Base-by-base conservation (phyloP, 345 rosid species). In the Orychophragmus violaceus region DNA sequence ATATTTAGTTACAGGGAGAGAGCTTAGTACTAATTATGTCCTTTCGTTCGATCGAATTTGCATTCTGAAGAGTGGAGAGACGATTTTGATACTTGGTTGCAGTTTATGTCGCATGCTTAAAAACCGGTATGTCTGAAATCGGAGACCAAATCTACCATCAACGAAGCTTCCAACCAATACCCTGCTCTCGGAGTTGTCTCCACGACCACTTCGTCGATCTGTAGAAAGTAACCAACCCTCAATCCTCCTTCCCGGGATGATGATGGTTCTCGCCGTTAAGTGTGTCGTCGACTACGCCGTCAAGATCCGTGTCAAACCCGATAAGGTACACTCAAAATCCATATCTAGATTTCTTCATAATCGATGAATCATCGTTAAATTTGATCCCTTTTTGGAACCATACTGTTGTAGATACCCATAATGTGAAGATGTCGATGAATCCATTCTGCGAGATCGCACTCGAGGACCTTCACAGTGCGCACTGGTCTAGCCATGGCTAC, bases 401-500 rank as follows among this genome's bases (percentile, higher is more conserved):
- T 95, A 93, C 77, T 6, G 98, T 94, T 11, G 91, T 93, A 58
- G 94, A 93, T 81, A 93, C 97, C 54, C 80, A 82, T 49, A 93
- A 88, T 70, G 94, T 93, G 69, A 93, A 90, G 83, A 90, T 93
- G 98, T 93, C 98, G 45, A 93, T 93, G 94, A 93, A 93, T 66
- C 98, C 97, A 3, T 93, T 93, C 72, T 93, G 98, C 69, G 94
- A 90, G 83, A 90, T 93, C 51, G 98, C 97, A 0, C 59, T 90
- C 41, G 98, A 90, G 44, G 98, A 8, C 82, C 94, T 16, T 25
- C 80, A 0, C 88, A 82, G 68, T 86, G 90, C 35, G 82, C 46
- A 93, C 98, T 30, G 83, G 96, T 74, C 79, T 93, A 24, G 98
- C 98, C 35, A 93, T 93, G 98, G 98, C 96, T 5, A 97, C 97